Base-by-base conservation (phyloP, 495 filamentous ascomycete genomes). In the Letharia columbiana region DNA sequence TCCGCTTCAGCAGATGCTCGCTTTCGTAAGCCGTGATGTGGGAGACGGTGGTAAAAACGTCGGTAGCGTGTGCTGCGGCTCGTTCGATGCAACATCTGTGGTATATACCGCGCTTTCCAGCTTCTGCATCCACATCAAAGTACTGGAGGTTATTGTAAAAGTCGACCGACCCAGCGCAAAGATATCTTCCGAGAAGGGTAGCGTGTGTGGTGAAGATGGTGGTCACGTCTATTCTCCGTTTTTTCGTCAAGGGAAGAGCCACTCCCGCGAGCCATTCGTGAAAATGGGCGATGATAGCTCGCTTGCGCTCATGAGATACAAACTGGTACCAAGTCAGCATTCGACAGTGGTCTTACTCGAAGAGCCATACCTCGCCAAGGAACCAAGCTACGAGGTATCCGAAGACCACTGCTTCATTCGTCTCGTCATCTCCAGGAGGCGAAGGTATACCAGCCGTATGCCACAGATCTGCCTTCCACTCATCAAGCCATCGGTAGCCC, bases 161-260 rank as follows among this genome's bases (percentile, higher is more conserved):
- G 75, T 98, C 94, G 39, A 98, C 94, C 4, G 91, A 96, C 42
- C 94, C 94, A 49, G 94, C 94, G 72, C 94, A 98, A 54, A 98
- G 89, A 72, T 98, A 98, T 61, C 94, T 87, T 60, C 94, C 94
- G 37, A 98, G 83, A 6, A 98, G 81, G 9, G 94, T 98, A 15
- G 94, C 94, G 73, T 98, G 94, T 7, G 94, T 98, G 44, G 94
- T 98, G 78, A 98, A 98, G 75, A 98, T 97, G 69, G 95, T 98
- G 12, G 94, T 98, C 58, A 96, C 84, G 73, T 98, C 94, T 79
- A 98, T 98, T 66, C 89, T 87, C 20, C 94, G 84, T 80, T 90
- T 96, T 78, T 92, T 95, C 74, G 87, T 88, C 68, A 98, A 82
- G 13, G 95, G 94, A 33, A 98, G 81, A 64, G 91, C 94, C n/a